These are phyloP conservation scores for Sugiyamaella sp. DNA, from an alignment of 1,139 yeast genomes.

Conservation along the genomic window DNA sequence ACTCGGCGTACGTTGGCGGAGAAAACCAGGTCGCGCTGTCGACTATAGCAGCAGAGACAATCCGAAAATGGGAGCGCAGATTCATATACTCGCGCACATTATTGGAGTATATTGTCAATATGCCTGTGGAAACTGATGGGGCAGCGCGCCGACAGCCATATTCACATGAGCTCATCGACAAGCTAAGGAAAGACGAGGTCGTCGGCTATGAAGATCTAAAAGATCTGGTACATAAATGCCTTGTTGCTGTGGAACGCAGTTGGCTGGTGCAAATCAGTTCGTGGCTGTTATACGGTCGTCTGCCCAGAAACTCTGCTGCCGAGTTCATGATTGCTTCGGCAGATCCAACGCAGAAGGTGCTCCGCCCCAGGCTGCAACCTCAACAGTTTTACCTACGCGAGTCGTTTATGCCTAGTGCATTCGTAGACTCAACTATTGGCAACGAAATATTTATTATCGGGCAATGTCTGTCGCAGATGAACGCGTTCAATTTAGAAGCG, in stretches of 20 bases:
- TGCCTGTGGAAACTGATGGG: not conserved
- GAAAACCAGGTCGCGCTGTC: slow-evolving; percentile 32
- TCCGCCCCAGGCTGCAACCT: not conserved
- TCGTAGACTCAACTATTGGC: slow-evolving; percentile 25
- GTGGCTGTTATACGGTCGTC: slow-evolving; percentile 37
- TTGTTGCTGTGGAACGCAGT: slow-evolving; percentile 31
- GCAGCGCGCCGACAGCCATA: slow-evolving; percentile 19
- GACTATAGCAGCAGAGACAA: slow-evolving; percentile 29
- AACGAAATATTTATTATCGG: slow-evolving; percentile 30
- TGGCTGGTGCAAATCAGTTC: slow-evolving; percentile 35
- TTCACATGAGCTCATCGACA: slow-evolving; percentile 25
- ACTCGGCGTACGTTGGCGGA: slow-evolving; percentile 35
- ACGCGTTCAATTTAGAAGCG: slow-evolving; percentile 1
- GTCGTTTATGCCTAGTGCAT: slow-evolving; percentile 23
- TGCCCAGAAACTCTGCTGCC: slow-evolving; percentile 22
- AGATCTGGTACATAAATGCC: slow-evolving; percentile 26
- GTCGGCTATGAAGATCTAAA: slow-evolving; percentile 34
- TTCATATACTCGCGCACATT: slow-evolving; percentile 29
- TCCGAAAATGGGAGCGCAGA: slow-evolving; percentile 31
- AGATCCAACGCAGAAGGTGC: not conserved
- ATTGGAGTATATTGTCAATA: slow-evolving; percentile 22
- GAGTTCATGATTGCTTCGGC: slow-evolving; percentile 28
- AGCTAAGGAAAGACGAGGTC: slow-evolving; percentile 25
- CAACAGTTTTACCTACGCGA: slow-evolving; percentile 20
- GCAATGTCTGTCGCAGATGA: slow-evolving; percentile 26